Base-by-base conservation (phyloP, 352 stramenopile species). In the Chrysophaeum taylorii region DNA sequence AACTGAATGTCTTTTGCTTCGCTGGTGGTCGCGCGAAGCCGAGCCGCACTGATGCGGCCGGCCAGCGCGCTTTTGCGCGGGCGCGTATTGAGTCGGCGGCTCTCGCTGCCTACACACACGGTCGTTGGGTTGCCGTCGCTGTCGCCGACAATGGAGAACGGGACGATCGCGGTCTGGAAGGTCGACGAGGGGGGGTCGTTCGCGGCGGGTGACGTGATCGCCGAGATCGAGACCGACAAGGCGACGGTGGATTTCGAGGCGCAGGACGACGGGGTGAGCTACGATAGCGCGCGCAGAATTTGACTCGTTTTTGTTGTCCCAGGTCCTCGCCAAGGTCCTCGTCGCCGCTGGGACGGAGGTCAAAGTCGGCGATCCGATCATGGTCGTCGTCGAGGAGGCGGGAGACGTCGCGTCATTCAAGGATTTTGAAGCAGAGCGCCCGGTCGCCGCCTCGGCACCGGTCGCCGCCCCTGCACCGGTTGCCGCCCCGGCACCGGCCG, bases 181-280 rank as follows among this genome's bases (percentile, higher is more conserved):
- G 70, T 84, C 37, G 69, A 78, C 29, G 81, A 84, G 70, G 94
- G 93, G 53, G 89, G 94, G 21, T 76, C 88, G 69, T 86, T 97
- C 71, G 72, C 75, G 38, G 82, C 92, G 0, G 92, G 92, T 52
- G 90, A 97, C 75, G 82, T 95, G 25, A 81, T 98, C 27, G 95
- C 88, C 78, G 89, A 95, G 76, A 86, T 98, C 53, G 92, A 98
- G 82, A 98, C 93, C 48, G 94, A 98, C 82, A 98, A 98, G 82
- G 93, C 94, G 39, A 93, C 93, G 37, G 88, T 98, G 0, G 81
- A 86, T 70, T 88, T 88, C 81, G 83, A 86, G 57, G 78, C 81
- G 14, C 79, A 87, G 72, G 83, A 88, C 76, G 83, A 87, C 78
- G 83, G 83, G 27, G 81, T 97, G n/a, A n/a, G n/a, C n/a, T n/a